Base-by-base conservation (phyloP, 2,329 filamentous ascomycete genomes). In the Phialemoniopsis sp. region DNA sequence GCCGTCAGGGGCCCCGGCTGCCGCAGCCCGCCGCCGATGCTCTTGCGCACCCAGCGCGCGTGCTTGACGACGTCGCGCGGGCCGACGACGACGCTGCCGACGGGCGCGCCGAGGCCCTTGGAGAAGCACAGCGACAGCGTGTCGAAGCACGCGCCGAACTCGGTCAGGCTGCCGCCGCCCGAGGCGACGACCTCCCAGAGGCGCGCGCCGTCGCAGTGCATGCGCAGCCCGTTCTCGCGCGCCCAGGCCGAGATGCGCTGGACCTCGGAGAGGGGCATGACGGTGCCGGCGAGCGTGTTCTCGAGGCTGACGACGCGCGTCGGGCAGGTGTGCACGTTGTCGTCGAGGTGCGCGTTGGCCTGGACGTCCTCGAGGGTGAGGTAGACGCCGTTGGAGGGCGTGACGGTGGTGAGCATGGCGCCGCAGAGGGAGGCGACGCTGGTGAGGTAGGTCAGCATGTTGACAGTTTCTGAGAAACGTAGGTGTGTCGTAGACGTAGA, bases 271-370 rank as follows among this genome's bases (percentile, higher is more conserved):
- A 95, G 70, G 0, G 89, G 90, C 72, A 87, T 84, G 33, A 95
- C 71, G 52, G 82, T 80, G 17, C 89, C 89, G 40, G 80, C 78
- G 36, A 95, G 73, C 2, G 90, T 95, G 57, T 95, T 95, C 57
- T 96, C 89, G 35, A 95, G 68, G 45, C 78, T 82, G 49, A 96
- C 87, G 37, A 95, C 76, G 33, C 78, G 78, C 0, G 89, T 95
- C 0, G 89, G 89, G 53, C 85, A 89, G 26, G 73, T 70, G 57
- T 95, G 88, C 15, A 93, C 76, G 50, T 94, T 79, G 39, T 86
- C 75, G 47, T 73, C 69, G 1, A 89, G 57, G 1, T 84, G 71
- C 5, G 77, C 78, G 46, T 85, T 67, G 45, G 78, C 73, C 55
- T 82, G 62, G 13, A 95, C 65, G 52, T 95, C 90, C 51, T 87